Conservation (phyloP, 2,329 filamentous ascomycete species). For the Samsoniella hepiali region DNA sequence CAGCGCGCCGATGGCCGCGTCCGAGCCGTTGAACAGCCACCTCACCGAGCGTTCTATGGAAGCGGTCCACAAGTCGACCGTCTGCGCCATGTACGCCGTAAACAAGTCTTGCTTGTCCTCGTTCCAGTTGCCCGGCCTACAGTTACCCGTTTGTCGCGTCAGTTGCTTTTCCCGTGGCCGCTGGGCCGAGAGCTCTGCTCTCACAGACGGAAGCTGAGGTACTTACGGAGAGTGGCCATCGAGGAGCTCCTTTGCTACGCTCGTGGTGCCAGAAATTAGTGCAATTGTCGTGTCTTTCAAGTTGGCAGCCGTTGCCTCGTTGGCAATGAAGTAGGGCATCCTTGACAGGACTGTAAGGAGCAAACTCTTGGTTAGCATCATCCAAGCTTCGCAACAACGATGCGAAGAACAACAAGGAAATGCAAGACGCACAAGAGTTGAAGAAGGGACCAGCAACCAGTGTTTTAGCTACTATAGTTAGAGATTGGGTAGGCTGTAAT, state of each 20-base stretch:
- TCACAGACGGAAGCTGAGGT: background rate
- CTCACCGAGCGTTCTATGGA: background rate
- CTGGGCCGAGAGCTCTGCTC: background rate
- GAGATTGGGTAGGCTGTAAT: no score
- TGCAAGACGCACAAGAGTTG: background rate
- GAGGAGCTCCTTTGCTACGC: background rate
- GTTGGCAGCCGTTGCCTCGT: background rate
- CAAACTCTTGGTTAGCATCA: background rate
- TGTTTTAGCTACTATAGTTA: background rate
- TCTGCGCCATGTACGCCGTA: background rate
- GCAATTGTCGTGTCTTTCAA: constrained; percentile 8
- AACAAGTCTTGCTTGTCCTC: constrained; percentile 7
- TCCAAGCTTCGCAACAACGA: background rate
- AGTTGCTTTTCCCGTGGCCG: background rate
- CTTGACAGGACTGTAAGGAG: constrained; percentile 23
- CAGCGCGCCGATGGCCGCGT: constrained; percentile 25
- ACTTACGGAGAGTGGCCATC: background rate
- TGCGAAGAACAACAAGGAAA: background rate
- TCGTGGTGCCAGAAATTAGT: background rate
- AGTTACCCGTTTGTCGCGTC: background rate
- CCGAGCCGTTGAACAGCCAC: constrained; percentile 27
- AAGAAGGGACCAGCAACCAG: constrained; percentile 25
- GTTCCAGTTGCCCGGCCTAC: background rate
- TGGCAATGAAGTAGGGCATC: constrained; percentile 8
- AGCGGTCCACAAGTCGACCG: background rate